A percentile compares a stretch with the other conserved stretches of the same genome.
phyloP scores from a whole-genome alignment of 2,329 filamentous ascomycete species.

The Venturia pyrina region DNA sequence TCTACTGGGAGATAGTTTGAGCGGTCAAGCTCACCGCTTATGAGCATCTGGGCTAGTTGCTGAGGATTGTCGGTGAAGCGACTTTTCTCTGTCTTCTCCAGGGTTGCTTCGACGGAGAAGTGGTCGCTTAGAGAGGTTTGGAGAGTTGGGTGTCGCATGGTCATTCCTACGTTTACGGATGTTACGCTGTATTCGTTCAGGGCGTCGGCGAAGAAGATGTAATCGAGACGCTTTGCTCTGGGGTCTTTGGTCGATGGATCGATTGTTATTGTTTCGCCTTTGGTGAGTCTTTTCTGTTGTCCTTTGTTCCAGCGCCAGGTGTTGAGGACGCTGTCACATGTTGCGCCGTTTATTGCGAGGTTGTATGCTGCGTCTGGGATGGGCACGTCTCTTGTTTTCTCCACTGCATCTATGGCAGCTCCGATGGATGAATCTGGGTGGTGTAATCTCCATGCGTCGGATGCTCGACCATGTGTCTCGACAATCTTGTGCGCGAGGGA shows the following conservation, averaged over 20 bases:
- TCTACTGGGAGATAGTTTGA: slow-evolving; percentile 26
- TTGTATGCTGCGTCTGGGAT: slow-evolving; percentile 72
- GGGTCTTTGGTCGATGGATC: slow-evolving; percentile 59
- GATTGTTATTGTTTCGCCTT: slow-evolving; percentile 54
- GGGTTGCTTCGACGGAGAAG: slow-evolving; percentile 78
- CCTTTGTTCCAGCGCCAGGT: slow-evolving; percentile 84
- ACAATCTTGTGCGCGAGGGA: slow-evolving; percentile 79
- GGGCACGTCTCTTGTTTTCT: slow-evolving; percentile 54
- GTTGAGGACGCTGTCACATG: slow-evolving; percentile 77
- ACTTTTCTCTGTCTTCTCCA: slow-evolving; percentile 34
- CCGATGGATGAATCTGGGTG: slow-evolving; percentile 79
- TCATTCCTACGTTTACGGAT: slow-evolving; percentile 66
- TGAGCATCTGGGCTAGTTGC: background rate
- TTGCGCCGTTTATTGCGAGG: slow-evolving; percentile 69
- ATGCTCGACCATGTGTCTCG: slow-evolving; percentile 64
- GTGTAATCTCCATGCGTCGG: slow-evolving; percentile 74
- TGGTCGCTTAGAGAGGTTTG: slow-evolving; percentile 88
- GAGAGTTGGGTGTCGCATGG: slow-evolving; percentile 67
- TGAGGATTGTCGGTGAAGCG: slow-evolving; percentile 1
- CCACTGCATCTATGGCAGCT: slow-evolving; percentile 55
- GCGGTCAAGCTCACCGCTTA: slow-evolving; percentile 16
- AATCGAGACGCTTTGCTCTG: slow-evolving; percentile 80
- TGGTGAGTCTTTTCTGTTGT: slow-evolving; percentile 57
- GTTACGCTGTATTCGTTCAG: slow-evolving; percentile 56
- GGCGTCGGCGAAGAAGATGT: slow-evolving; percentile 68